These are phyloP conservation scores for Tetrastigma voinierianum DNA, from an alignment of 164 flowering plant genomes.

Conservation along the genomic window DNA sequence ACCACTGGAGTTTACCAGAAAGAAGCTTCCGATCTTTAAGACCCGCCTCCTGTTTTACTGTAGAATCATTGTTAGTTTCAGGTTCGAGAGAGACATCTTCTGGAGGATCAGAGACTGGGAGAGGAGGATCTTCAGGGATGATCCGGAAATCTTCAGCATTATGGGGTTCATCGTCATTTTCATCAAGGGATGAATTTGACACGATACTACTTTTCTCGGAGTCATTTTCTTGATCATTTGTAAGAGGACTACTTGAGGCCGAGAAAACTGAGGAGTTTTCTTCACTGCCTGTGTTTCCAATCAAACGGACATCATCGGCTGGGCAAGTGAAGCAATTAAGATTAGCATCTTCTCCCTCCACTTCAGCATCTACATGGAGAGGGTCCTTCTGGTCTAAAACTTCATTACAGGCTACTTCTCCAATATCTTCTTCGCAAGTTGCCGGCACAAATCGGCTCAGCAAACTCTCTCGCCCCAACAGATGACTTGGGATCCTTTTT, in stretches of 20 bases:
- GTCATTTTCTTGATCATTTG: conserved; percentile 51
- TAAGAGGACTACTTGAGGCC: conserved; percentile 48
- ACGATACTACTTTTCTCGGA: conserved; percentile 74
- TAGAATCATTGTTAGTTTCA: too few species aligned
- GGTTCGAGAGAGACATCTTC: too few species aligned
- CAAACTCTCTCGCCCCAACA: conserved; percentile 68
- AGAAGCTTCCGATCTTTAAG: conserved; percentile 57
- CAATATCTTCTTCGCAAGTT: conserved; percentile 60
- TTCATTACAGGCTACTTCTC: conserved; percentile 22
- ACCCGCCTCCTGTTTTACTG: conserved; percentile 19
- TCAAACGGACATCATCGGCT: conserved; percentile 30
- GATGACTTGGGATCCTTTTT: conserved; percentile 33
- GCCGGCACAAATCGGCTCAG: conserved; percentile 67
- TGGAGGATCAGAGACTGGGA: too few species aligned
- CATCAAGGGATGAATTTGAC: conserved; percentile 49
- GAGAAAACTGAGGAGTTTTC: conserved; percentile 65
- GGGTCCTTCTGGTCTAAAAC: conserved; percentile 18
- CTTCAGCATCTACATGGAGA: conserved; percentile 21
- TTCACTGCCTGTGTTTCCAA: conserved; percentile 44
- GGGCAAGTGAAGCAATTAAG: conserved; percentile 19
- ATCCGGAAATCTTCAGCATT: too few species aligned
- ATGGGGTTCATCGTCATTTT: not conserved
- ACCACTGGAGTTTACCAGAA: conserved; percentile 76
- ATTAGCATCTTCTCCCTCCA: conserved; percentile 21
- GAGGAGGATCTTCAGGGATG: not conserved